Percentiles rank a stretch among this genome's conserved stretches.
These are phyloP conservation scores for Hippophae tibetana DNA, from an alignment of 306 rosid species.

Conservation along the genomic window DNA sequence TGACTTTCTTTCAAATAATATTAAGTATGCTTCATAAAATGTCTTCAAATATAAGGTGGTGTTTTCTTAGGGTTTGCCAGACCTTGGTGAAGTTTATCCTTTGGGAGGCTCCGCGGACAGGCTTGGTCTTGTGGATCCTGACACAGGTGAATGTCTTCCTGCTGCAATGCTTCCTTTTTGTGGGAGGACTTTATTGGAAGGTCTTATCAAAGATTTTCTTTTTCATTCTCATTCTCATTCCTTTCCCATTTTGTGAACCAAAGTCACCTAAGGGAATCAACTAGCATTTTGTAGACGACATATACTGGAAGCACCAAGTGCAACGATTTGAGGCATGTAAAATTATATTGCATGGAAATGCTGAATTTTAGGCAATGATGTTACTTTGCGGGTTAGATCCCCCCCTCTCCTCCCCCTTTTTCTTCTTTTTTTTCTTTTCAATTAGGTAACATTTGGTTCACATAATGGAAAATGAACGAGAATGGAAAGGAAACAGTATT, in stretches of 20 bases:
- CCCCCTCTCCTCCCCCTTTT: no score
- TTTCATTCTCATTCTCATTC: no score
- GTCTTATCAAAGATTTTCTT: slow-evolving; percentile 69
- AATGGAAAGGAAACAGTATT: no score
- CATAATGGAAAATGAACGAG: no score
- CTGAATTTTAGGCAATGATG: slow-evolving; percentile 87
- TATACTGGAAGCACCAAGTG: slow-evolving; percentile 81
- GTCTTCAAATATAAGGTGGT: slow-evolving; percentile 35
- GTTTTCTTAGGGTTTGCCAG: slow-evolving; percentile 81
- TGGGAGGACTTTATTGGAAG: slow-evolving; percentile 94
- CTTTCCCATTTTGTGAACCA: no score
- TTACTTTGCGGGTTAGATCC: slow-evolving; percentile 57
- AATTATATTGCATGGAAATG: slow-evolving; percentile 80
- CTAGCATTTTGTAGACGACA: slow-evolving; percentile 55
- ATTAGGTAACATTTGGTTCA: no score
- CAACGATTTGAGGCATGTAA: slow-evolving; percentile 54
- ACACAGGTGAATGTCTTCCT: slow-evolving; percentile 89
- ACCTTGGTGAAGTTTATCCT: slow-evolving; percentile 95
- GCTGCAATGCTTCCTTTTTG: slow-evolving; percentile 96
- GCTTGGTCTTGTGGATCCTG: slow-evolving; percentile 80
- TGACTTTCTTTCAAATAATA: slow-evolving; percentile 4
- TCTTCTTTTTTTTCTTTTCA: no score
- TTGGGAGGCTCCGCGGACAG: slow-evolving; percentile 97
- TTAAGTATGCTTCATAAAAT: slow-evolving; percentile 12
- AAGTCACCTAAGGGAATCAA: slow-evolving; percentile 42